Evolutionary conservation across 805 yeast genomes (phyloP), one percentile per base, ranked within the genome.

Genomic region (Diddensiella caesifluorescens): DNA sequence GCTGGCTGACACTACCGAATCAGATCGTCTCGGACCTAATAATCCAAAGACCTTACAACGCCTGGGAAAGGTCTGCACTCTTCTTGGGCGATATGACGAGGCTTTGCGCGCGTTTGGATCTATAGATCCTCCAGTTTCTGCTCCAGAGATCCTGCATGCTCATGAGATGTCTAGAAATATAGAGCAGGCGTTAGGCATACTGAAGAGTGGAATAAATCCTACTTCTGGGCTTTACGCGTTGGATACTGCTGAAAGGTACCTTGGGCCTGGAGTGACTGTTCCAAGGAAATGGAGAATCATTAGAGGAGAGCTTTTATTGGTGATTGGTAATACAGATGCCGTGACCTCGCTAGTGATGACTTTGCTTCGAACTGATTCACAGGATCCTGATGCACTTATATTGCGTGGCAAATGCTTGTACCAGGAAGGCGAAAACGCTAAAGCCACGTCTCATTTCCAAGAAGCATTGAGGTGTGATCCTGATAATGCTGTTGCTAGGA

Each of bases 391-490:
- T 21, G 68, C 69, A 0, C 56, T 67, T 22, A 54, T 57, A 2
- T 52, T 68, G 29, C 60, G 72, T 3, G 72, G 69, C 6, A 46
- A 51, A 27, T 52, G 63, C 2, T 26, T 46, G 31, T 61, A 63
- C 48, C 52, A 52, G 16, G 57, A 61, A 39, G 71, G 70, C 28
- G 72, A 68, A 15, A 54, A 53, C 20, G 55, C 58, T 5, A 52
- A 60, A 39, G 67, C 71, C 2, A 49, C 52, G 5, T 55, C 57
- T 1, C 71, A 68, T 44, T 65, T 62, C 47, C 47, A 50, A 29
- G 67, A 63, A 45, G 72, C 71, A 1, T 52, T 67, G 41, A 59
- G 67, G 29, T 55, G 59, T 31, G 71, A 68, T 39, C 72, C 72
- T 16, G 72, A 67, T 47, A 54, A 58, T 48, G 16, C 49, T 21